Evolutionary conservation across 352 stramenopile genomes (phyloP), one percentile per base, ranked within the genome.

Genomic region (Globisporangium recalcitrans): DNA sequence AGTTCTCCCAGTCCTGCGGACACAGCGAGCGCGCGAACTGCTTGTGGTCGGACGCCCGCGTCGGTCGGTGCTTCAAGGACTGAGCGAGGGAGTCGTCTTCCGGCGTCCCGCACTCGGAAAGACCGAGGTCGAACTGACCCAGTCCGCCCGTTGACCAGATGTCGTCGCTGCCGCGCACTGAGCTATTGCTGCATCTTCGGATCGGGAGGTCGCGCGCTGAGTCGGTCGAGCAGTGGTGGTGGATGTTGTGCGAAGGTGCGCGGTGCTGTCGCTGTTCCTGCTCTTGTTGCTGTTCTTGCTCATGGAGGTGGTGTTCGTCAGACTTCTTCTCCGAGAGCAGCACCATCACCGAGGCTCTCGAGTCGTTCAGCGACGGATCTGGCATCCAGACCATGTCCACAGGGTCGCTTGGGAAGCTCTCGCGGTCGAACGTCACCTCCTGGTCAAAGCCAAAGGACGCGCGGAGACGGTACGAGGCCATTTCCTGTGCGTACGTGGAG

Each of bases 311-410:
- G 9, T 36, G n/a, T 7, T 62, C 16, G 29, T 62, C 44, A 4
- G 26, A 24, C 11, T 44, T 26, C 5, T 42, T 44, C 19, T 48
- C 42, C n/a, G 56, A 54, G 27, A 62, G 29, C 2, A 55, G 6
- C 27, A 40, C 56, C 3, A 52, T 26, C 14, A 47, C 21, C 1
- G 42, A 62, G 24, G 27, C 24, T 31, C 56, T 22, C 5, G 44
- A 62, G 42, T 62, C 56, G 14, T 62, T 47, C 42, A 62, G 44
- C 1, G 56, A 62, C n/a, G 44, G 56, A 46, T 55, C 56, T 9
- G 44, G 42, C 56, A 62, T 62, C 56, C 56, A 62, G 27, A 62
- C 56, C 29, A 44, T 55, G n/a, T 55, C 42, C 8, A 26, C 31
- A 3, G 44, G 21, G 21, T 62, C 29, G 21, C 31, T 55, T 7